Evolutionary conservation across 148 eudicot genomes (phyloP).

Genomic region (Polygonum aviculare): DNA sequence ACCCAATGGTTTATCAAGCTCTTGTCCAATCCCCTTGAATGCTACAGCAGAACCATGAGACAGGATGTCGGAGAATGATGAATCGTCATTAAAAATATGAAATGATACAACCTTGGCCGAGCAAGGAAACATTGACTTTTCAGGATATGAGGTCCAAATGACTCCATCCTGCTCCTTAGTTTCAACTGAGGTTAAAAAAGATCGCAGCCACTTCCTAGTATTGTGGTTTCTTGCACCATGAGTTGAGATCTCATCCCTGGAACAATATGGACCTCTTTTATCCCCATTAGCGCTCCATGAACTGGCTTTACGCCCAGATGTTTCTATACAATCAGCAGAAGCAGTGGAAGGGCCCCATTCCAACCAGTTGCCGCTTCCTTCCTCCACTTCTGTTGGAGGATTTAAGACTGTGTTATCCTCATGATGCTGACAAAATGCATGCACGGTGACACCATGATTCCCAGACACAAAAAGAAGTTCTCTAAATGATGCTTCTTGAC

Average conservation of each 20-base stretch:
- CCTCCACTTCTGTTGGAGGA: constrained; percentile 23
- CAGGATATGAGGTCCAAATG: constrained; percentile 52
- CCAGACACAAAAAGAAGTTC: constrained; percentile 83
- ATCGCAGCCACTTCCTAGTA: constrained; percentile 62
- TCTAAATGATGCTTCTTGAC: constrained; percentile 39
- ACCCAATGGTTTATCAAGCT: constrained; percentile 16
- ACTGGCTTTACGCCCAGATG: constrained; percentile 17
- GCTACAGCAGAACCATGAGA: constrained; percentile 19
- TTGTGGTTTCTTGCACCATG: constrained; percentile 14
- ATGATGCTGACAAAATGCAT: constrained; percentile 49
- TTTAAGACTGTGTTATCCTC: constrained; percentile 18
- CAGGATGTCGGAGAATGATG: constrained; percentile 31
- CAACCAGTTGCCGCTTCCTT: constrained; percentile 59
- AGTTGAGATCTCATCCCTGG: constrained; percentile 20
- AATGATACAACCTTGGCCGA: constrained; percentile 55
- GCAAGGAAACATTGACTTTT: constrained; percentile 39
- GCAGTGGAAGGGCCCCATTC: constrained; percentile 72
- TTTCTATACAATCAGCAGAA: constrained; percentile 13
- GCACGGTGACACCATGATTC: constrained; percentile 61
- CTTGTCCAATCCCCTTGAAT: constrained; percentile 16
- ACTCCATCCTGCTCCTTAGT: constrained; percentile 35
- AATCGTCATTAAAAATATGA: constrained; percentile 40
- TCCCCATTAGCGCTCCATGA: constrained; percentile 18
- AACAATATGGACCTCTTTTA: constrained; percentile 23
- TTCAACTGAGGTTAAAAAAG: constrained; percentile 55